Base-by-base conservation (phyloP, 177 flowering plant genomes). In the Vitis hybrid region DNA sequence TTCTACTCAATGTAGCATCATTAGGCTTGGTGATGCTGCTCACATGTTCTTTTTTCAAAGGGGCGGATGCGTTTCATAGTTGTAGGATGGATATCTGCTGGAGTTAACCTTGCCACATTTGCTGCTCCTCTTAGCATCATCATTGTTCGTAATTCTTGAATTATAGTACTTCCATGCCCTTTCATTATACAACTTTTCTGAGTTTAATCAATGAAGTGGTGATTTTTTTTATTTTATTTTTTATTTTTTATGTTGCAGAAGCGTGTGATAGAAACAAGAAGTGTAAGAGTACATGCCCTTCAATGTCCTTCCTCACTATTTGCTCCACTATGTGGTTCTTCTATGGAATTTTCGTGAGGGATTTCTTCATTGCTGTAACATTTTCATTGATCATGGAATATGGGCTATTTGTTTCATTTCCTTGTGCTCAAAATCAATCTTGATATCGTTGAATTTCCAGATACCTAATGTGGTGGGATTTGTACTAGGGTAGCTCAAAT, bases 241-340 rank as follows among this genome's bases (percentile, higher is more conserved):
- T 19, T 19, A 19, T 19, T 19, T 19, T 15, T 10, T 23, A 49
- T 56, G 18, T 62, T 72, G 74, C 84, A 86, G 87, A 81, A 72
- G 56, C 72, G 59, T 4, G 87, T 86, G 30, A 80, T 86, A 26
- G 69, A 6, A 59, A 84, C 87, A 0, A 86, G 77, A 65, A 86
- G 89, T 30, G 87, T 84, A 8, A 26, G 86, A 86, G 70, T 80
- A 26, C 82, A 86, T 86, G 86, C 87, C 89, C 14, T 78, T 86
- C 71, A 59, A 48, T 82, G 4, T 82, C 89, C 6, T 82, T 62
- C 73, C 81, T 86, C 56, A 80, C 85, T 2, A 69, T 86, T 11
- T 79, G 81, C 52, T 86, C 87, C 13, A 74, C 68, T 8, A 67
- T 56, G 73, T 86, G 89, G 89, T 84, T 84, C 75, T 79, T 81